Evolutionary conservation across 306 rosid species (phyloP), one percentile per base, ranked within the genome.

Genomic region (Ziziphus jujuba): DNA sequence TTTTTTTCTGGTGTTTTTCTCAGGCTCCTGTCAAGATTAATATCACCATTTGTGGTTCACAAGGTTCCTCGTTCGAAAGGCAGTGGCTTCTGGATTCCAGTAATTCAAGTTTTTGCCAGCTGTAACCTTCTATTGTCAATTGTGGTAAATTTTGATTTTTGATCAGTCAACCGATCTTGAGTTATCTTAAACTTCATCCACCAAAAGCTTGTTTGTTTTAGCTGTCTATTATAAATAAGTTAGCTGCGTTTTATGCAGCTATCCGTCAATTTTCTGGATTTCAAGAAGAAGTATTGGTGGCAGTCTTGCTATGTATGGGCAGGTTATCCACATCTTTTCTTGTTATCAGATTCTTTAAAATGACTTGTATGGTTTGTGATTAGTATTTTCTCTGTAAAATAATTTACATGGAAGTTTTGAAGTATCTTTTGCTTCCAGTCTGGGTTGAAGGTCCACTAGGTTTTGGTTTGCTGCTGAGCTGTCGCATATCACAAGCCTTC

Each of bases 371-470:
- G 54, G 23, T 43, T 71, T 64, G n/a, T 59, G 7, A 22, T 69
- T 55, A 45, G 69, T 28, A 35, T 40, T 43, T 79, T 50, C 40
- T 24, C 36, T 57, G 56, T 66, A 45, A 50, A 75, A 60, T 63
- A 24, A 6, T 60, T 56, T 17, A 50, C 5, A 43, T 50, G 9
- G 19, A 54, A 24, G 25, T 61, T 52, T 57, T 23, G 16, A 55
- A 38, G 35, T 49, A 45, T 61, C 70, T 70, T 81, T 75, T 80
- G 74, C 66, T 82, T 83, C 59, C 90, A 95, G 97, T 84, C 72
- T 95, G 99, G 99, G 68, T 77, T 77, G 96, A 90, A 84, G 99
- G 95, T 59, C 96, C 96, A 17, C 76, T 95, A 20, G 99, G 97
- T 43, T 88, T 88, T 67, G 99, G 99, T 75, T 87, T 95, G 85